phyloP scores from a whole-genome alignment of 768 basidiomycete genomes.

The Rhizopogon vesiculosus region DNA sequence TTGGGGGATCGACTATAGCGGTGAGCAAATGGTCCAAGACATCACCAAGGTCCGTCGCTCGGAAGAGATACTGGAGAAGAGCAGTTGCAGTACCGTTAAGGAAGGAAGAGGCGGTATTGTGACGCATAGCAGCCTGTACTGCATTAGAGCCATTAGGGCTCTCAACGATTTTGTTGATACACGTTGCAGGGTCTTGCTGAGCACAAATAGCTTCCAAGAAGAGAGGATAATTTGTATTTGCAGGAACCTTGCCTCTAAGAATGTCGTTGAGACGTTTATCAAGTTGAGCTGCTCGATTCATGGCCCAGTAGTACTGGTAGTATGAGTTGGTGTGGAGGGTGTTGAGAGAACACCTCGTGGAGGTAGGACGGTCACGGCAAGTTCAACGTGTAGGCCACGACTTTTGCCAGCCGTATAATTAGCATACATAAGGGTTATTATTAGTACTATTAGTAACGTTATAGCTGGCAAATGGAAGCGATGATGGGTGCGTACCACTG shows the following conservation, averaged over 20 bases:
- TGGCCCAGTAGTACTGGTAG: neutral
- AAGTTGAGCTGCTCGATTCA: slow-evolving; percentile 24
- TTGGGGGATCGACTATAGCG: slow-evolving; percentile 42
- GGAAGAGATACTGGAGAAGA: slow-evolving; percentile 36
- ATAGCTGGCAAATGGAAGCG: too few species aligned
- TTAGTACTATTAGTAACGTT: too few species aligned
- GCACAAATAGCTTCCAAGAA: slow-evolving; percentile 45
- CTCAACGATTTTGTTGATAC: slow-evolving; percentile 33
- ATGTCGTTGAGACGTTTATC: slow-evolving; percentile 31
- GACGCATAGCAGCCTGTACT: slow-evolving; percentile 38
- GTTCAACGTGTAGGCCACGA: too few species aligned
- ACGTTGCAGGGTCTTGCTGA: slow-evolving; percentile 33
- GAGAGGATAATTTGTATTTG: slow-evolving; percentile 25
- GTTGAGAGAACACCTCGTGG: too few species aligned
- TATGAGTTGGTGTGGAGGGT: too few species aligned
- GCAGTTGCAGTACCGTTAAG: slow-evolving; percentile 37
- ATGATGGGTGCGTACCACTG: too few species aligned
- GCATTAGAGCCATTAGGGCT: slow-evolving; percentile 31
- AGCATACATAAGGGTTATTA: too few species aligned
- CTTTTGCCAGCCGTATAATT: too few species aligned
- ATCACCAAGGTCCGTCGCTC: slow-evolving; percentile 36
- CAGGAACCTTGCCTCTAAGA: slow-evolving; percentile 20
- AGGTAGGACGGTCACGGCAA: too few species aligned
- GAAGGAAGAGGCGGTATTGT: slow-evolving; percentile 32
- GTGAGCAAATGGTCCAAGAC: slow-evolving; percentile 35